Evolutionary conservation across 208 protist genomes (phyloP), one percentile per base, ranked within the genome.

Genomic region (Trypanosoma avium): DNA sequence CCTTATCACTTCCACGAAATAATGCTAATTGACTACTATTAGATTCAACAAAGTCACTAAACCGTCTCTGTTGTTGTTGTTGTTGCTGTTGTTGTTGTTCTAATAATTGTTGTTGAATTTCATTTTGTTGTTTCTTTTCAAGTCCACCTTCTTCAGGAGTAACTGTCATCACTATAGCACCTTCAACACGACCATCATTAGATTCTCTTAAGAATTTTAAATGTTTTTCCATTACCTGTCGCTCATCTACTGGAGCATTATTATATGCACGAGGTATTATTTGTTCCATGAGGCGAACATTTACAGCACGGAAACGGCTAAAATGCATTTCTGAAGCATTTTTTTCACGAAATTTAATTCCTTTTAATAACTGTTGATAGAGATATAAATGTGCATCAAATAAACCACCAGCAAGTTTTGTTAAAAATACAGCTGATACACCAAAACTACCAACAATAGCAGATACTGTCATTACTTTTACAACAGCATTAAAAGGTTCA

Each of bases 351-450:
- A 86, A 93, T 58, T 57, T 65, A 45, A 93, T 75, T 33, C 78
- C 70, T 36, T 69, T 61, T 22, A 96, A 77, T 10, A 96, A 70
- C 50, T 93, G 87, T 57, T 90, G 72, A 42, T 86, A 85, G 33
- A 92, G 65, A 67, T 92, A 96, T 4, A 96, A 73, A 63, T 96
- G 84, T 7, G 82, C 77, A 53, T 93, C 90, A 57, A 96, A 96
- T 49, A 75, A 45, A 21, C 90, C 90, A 19, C 83, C 81, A 61
- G 78, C 81, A 36, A 87, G 73, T 43, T 79, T 81, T 26, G 90
- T 91, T 12, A 96, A 58, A 74, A 86, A 96, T 27, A 92, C 78
- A 40, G 84, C 90, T 3, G 90, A 90, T 32, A 93, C 79, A 9
- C 90, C 87, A 38, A 78, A 75, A 73, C 82, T 84, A 48, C 75